Evolutionary conservation across 2,329 filamentous ascomycete genomes (phyloP), one percentile per base, ranked within the genome.

Genomic region (Xylariaceae sp.): DNA sequence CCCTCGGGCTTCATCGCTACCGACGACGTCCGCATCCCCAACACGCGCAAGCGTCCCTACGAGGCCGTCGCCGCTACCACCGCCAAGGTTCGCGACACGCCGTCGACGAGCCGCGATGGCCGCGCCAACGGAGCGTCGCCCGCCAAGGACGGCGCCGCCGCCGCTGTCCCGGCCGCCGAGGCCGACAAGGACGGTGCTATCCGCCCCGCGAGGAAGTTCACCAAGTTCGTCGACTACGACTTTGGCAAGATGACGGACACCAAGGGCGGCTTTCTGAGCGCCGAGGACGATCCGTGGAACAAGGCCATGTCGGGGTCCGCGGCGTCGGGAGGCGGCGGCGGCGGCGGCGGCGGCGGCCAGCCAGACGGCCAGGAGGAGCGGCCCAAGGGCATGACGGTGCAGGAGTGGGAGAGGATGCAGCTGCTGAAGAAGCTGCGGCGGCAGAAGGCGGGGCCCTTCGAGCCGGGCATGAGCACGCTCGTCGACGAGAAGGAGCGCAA

Each of bases 191-290:
- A 53, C 1, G 55, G 54, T 29, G 57, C 63, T 5, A 79, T 93
- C 31, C 79, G 78, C 35, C 82, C 90, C 1, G 85, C 86, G 29
- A 76, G 80, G 51, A 95, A 93, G 53, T 95, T 96, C 47, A 78
- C 84, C 40, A 90, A 92, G 57, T 96, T 83, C 56, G 89, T 98
- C 52, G 92, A 98, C 55, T 96, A 95, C 63, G 92, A 98, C 59
- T 92, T 98, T 62, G 90, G 84, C 55, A 83, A 90, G 62, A 96
- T 98, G 88, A 93, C 83, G 5, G 92, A 98, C 58, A 96, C 90
- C 1, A 95, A 95, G 55, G 92, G 92, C 42, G 92, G 92, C 1
- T 98, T 98, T 59, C 62, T 98, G 44, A 84, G 82, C n/a, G 73
- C 76, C 1, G 84, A 90, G 42, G 92, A 98, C 53, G 92, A 98